A percentile compares a stretch with the other conserved stretches of the same genome.
Evolutionary conservation across 192 early-diverging fungal genomes (phyloP).

Genomic region (Rhizoclosmatium globosum): DNA sequence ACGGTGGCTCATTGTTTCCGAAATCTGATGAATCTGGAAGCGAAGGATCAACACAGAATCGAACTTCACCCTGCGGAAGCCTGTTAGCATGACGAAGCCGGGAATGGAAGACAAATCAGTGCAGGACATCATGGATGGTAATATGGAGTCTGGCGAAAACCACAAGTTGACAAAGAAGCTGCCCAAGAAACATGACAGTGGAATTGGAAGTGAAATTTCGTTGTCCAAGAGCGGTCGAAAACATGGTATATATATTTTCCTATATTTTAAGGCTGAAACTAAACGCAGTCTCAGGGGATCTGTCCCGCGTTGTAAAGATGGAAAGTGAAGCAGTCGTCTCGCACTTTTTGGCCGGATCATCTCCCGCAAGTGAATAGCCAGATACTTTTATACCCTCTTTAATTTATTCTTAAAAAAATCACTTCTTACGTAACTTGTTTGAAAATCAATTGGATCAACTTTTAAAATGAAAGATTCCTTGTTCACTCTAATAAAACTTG

Average conservation of each 20-base stretch:
- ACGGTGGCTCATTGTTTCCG: too few species aligned
- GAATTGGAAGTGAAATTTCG: slow-evolving; percentile 7
- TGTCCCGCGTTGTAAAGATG: neutral
- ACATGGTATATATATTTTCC: neutral
- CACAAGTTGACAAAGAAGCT: neutral
- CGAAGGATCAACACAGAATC: neutral
- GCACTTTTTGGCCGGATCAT: slow-evolving; percentile 6
- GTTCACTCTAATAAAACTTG: too few species aligned
- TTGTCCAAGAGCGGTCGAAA: neutral
- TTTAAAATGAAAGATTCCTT: too few species aligned
- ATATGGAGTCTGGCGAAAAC: neutral
- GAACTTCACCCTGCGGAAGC: slow-evolving; percentile 1
- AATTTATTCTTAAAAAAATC: neutral
- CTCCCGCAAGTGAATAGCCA: neutral
- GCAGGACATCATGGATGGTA: neutral
- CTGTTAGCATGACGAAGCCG: slow-evolving; percentile 1
- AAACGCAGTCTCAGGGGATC: neutral
- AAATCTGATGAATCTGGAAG: neutral
- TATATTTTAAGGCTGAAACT: neutral
- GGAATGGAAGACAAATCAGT: slow-evolving; percentile 18
- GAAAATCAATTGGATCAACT: too few species aligned
- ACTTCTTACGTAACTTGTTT: too few species aligned
- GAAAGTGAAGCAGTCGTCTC: slow-evolving; percentile 1
- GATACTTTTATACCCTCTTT: neutral
- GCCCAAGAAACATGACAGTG: slow-evolving; percentile 9